phyloP scores from a whole-genome alignment of 495 filamentous ascomycete species.

The Lichina pygmaea region DNA sequence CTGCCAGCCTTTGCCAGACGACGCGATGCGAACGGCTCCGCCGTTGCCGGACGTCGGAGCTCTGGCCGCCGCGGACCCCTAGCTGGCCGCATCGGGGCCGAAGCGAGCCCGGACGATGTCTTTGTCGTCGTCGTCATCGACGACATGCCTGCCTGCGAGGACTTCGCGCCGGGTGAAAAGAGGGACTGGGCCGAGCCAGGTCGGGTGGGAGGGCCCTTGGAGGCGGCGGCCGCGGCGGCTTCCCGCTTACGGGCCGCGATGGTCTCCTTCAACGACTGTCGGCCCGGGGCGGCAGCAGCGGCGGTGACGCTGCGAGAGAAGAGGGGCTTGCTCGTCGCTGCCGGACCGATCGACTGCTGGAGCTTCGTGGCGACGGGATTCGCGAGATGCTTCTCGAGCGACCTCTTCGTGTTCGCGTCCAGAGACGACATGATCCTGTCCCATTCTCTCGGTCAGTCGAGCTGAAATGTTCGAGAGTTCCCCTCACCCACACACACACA shows the following conservation, averaged over 20 bases:
- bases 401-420: constrained; percentile 41
- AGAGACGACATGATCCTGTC: constrained; percentile 43
- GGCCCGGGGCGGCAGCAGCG: constrained; percentile 8
- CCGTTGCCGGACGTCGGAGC: constrained; percentile 24
- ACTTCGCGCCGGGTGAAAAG: constrained; percentile 25
- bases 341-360: background rate
- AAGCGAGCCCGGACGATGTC: constrained; percentile 14
- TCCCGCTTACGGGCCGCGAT: constrained; percentile 63
- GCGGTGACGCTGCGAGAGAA: constrained; percentile 12
- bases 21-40: constrained; percentile 24
- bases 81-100: constrained; percentile 30
- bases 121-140: background rate
- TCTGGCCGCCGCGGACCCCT: constrained; percentile 20
- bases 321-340: constrained; percentile 10
- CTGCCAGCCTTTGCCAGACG: constrained; percentile 1
- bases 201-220: constrained; percentile 33
- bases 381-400: constrained; percentile 49
- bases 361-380: constrained; percentile 6
- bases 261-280: constrained; percentile 39
- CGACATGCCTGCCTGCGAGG: constrained; percentile 1
- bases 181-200: constrained; percentile 50
- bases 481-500: no score
- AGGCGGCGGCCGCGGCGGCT: constrained; percentile 8
- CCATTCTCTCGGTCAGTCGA: no score
- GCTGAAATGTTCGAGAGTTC: background rate